These are phyloP conservation scores for Sporothrix luriei DNA, from an alignment of 2,329 filamentous ascomycete genomes.

Conservation along the genomic window DNA sequence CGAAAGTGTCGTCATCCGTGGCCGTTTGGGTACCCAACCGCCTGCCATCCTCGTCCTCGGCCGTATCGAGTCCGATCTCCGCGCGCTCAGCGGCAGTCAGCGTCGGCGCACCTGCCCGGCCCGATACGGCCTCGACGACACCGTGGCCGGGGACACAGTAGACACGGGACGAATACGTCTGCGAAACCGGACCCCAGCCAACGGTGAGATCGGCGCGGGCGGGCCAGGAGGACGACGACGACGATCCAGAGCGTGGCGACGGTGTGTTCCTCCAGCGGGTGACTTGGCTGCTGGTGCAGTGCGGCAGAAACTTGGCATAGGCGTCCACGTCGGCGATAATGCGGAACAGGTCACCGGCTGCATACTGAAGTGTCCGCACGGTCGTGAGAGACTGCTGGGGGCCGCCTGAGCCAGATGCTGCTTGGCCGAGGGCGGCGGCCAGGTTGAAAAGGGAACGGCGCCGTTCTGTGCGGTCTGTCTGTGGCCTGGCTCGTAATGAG, in stretches of 20 bases:
- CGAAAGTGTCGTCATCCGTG: slow-evolving; percentile 55
- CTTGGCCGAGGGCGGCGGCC: slow-evolving; percentile 27
- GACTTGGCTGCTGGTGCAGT: slow-evolving; percentile 76
- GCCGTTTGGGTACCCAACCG: slow-evolving; percentile 32
- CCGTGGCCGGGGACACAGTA: slow-evolving; percentile 67
- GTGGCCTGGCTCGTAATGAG: neutral
- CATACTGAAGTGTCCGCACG: slow-evolving; percentile 75
- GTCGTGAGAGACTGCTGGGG: slow-evolving; percentile 68
- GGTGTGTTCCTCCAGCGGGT: slow-evolving; percentile 63
- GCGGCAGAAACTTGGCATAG: slow-evolving; percentile 88
- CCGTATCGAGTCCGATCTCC: slow-evolving; percentile 36
- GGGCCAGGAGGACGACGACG: slow-evolving; percentile 59
- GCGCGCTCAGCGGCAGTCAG: slow-evolving; percentile 45
- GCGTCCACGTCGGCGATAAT: slow-evolving; percentile 86
- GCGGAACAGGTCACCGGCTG: slow-evolving; percentile 69
- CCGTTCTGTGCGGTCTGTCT: neutral
- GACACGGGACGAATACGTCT: slow-evolving; percentile 79
- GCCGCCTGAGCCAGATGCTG: slow-evolving; percentile 32
- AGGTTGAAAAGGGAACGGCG: slow-evolving; percentile 43
- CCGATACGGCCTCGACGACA: slow-evolving; percentile 77
- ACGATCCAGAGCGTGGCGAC: neutral
- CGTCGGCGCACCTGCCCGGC: slow-evolving; percentile 47
- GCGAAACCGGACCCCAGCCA: slow-evolving; percentile 81
- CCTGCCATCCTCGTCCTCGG: slow-evolving; percentile 29
- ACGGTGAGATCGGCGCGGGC: slow-evolving; percentile 76